A percentile compares a stretch with the other conserved stretches of the same genome.
Conservation (phyloP, 805 yeast genomes). For the Cephaloascus fragrans region DNA sequence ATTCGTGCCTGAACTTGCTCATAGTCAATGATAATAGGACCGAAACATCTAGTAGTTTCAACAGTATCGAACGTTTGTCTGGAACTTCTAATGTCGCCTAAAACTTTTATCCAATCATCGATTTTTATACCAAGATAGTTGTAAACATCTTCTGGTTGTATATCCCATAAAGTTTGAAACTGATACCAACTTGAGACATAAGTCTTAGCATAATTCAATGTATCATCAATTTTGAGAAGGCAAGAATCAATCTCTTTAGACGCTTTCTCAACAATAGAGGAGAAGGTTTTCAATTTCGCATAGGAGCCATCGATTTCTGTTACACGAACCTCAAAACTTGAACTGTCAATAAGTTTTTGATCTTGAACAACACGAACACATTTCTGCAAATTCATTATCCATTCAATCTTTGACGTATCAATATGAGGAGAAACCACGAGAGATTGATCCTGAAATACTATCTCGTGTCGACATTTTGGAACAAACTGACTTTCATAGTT, state of each 20-base stretch:
- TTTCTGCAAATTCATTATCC: conserved; percentile 14
- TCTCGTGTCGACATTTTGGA: conserved; percentile 16
- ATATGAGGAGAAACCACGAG: conserved; percentile 31
- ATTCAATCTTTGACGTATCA: conserved; percentile 19
- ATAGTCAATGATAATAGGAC: conserved; percentile 32
- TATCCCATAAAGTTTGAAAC: conserved; percentile 52
- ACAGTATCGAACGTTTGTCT: conserved; percentile 42
- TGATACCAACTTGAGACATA: conserved; percentile 44
- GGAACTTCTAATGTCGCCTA: conserved; percentile 31
- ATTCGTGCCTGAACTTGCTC: conserved; percentile 45
- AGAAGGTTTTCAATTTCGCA: background rate
- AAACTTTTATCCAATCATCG: conserved; percentile 35
- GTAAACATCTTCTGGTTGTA: conserved; percentile 31
- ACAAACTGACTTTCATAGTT: conserved; percentile 1
- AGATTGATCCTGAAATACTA: conserved; percentile 24
- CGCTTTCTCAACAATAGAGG: conserved; percentile 1
- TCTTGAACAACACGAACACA: conserved; percentile 8
- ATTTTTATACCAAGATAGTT: conserved; percentile 21
- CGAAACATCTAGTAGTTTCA: conserved; percentile 27
- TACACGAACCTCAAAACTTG: conserved; percentile 10
- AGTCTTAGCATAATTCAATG: conserved; percentile 14
- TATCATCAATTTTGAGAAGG: conserved; percentile 18
- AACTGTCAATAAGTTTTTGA: conserved; percentile 14
- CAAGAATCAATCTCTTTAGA: conserved; percentile 10
- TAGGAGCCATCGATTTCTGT: background rate